Conservation (phyloP, 2,329 filamentous ascomycete genomes). For the Trichoderma sp. region DNA sequence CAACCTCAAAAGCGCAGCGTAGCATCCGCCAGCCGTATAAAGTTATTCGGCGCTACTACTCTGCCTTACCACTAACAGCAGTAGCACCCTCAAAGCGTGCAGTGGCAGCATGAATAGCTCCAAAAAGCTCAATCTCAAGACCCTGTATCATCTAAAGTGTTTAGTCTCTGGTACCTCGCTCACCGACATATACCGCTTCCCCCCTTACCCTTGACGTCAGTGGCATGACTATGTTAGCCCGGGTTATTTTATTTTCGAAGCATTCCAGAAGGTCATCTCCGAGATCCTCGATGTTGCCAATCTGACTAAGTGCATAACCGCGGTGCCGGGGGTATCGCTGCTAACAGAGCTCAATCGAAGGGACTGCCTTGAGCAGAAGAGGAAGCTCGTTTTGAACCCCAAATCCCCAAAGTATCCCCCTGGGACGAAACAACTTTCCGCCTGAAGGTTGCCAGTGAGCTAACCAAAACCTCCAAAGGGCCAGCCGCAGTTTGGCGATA, state of each 20-base stretch:
- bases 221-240: background rate
- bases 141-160: conserved; percentile 1
- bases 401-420: background rate
- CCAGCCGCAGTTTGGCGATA: background rate
- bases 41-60: background rate
- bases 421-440: background rate
- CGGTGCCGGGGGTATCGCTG: background rate
- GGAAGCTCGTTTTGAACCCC: background rate
- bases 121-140: background rate
- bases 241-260: background rate
- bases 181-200: background rate
- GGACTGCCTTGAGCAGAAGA: background rate
- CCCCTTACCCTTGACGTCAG: background rate
- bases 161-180: background rate
- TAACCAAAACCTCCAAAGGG: background rate
- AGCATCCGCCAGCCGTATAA: background rate
- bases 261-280: conserved; percentile 18
- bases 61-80: background rate
- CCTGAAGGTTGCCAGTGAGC: background rate
- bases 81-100: background rate
- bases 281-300: conserved; percentile 10
- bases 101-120: background rate
- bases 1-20: background rate
- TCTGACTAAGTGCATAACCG: background rate
- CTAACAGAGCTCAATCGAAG: background rate